A percentile compares a stretch with the other conserved stretches of the same genome.
Conservation (phyloP, 441 rosid species). For the Capsella rubella region DNA sequence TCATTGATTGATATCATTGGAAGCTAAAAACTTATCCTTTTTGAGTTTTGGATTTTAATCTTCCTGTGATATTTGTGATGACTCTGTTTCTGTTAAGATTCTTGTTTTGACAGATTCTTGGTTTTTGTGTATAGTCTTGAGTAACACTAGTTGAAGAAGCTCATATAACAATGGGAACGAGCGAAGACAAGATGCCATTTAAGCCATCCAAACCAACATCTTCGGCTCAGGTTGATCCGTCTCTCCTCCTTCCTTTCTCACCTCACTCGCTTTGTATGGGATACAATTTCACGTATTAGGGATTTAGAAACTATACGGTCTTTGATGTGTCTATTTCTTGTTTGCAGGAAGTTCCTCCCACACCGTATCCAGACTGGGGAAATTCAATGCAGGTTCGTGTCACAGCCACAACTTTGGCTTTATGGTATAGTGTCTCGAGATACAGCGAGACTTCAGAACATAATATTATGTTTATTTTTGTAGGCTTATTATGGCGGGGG, state of each 20-base stretch:
- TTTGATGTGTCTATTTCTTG: conserved; percentile 15
- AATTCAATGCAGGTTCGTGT: conserved; percentile 83
- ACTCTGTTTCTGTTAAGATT: background rate
- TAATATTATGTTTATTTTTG: conserved; percentile 40
- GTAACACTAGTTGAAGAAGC: conserved; percentile 18
- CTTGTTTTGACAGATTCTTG: background rate
- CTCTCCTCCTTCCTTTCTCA: background rate
- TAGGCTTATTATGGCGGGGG: conserved; percentile 96
- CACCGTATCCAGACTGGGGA: conserved; percentile 94
- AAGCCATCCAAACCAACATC: conserved; percentile 78
- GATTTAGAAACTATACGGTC: background rate
- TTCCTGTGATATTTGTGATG: background rate
- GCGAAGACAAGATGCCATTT: conserved; percentile 73
- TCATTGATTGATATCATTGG: background rate
- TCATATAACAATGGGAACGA: conserved; percentile 48
- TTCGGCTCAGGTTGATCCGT: conserved; percentile 47
- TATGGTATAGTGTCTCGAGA: conserved; percentile 14
- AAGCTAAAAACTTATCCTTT: background rate
- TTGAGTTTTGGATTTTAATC: conserved; percentile 6
- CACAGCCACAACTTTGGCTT: background rate
- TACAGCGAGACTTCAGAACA: background rate
- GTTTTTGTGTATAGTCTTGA: conserved; percentile 52
- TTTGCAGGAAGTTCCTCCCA: conserved; percentile 70
- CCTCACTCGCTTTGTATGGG: conserved; percentile 1
- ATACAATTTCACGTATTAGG: background rate